A percentile compares a stretch with the other conserved stretches of the same genome.
Evolutionary conservation across 1,139 yeast genomes (phyloP).

Genomic region (Pichia sp.): DNA sequence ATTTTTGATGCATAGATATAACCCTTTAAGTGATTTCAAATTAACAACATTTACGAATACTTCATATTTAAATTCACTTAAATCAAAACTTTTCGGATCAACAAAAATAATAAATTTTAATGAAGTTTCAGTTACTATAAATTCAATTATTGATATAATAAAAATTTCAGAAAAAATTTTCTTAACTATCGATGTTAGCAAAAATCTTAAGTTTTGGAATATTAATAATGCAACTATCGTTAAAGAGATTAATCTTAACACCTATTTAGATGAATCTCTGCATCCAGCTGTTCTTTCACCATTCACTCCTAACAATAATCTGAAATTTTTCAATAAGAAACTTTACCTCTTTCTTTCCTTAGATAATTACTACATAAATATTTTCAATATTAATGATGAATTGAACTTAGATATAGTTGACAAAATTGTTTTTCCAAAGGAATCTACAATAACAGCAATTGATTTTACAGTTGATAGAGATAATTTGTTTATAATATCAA

Average conservation of each 20-base stretch:
- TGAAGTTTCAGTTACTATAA: conserved; percentile 23
- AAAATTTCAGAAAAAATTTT: conserved; percentile 22
- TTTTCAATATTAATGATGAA: conserved; percentile 20
- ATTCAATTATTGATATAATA: conserved; percentile 27
- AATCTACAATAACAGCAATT: conserved; percentile 7
- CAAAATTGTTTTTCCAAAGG: background rate
- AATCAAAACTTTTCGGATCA: conserved; percentile 16
- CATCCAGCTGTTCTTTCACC: conserved; percentile 18
- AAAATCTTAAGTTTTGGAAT: conserved; percentile 52
- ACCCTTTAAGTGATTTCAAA: conserved; percentile 36
- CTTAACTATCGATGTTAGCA: conserved; percentile 39
- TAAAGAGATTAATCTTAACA: conserved; percentile 29
- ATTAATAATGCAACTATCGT: conserved; percentile 32
- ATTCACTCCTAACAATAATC: conserved; percentile 15
- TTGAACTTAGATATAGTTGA: conserved; percentile 4
- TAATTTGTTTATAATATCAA: conserved; percentile 22
- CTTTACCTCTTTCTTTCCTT: conserved; percentile 32
- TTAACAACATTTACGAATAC: conserved; percentile 50
- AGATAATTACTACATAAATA: conserved; percentile 37
- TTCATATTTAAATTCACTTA: conserved; percentile 42
- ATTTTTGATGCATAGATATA: conserved; percentile 40
- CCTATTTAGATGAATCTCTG: conserved; percentile 18
- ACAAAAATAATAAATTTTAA: conserved; percentile 13
- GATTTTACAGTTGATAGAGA: conserved; percentile 5
- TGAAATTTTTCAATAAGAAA: conserved; percentile 12